Conservation (phyloP, 805 yeast genomes). For the Metschnikowia reukaufii region DNA sequence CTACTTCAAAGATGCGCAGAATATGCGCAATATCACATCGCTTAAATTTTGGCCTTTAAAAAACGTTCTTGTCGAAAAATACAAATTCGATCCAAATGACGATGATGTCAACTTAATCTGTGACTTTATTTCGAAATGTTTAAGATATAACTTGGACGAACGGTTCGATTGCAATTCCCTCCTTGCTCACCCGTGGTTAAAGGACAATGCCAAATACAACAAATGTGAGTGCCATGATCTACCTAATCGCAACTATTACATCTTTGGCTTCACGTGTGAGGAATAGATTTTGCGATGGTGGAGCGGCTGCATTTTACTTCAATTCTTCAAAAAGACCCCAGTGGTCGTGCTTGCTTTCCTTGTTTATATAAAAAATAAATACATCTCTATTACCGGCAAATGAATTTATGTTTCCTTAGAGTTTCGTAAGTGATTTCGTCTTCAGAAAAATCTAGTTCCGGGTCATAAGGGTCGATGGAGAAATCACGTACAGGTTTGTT, state of each 20-base stretch:
- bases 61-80: slow-evolving; percentile 82
- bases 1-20: slow-evolving; percentile 66
- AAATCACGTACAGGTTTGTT: slow-evolving; percentile 1
- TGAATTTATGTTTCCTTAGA: slow-evolving; percentile 16
- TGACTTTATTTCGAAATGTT: slow-evolving; percentile 51
- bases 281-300: slow-evolving; percentile 16
- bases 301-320: slow-evolving; percentile 4
- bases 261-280: slow-evolving; percentile 35
- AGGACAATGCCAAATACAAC: slow-evolving; percentile 13
- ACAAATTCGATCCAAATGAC: slow-evolving; percentile 51
- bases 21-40: slow-evolving; percentile 73
- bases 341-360: slow-evolving; percentile 4
- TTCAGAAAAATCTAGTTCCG: slow-evolving; percentile 11
- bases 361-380: background rate
- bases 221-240: slow-evolving; percentile 21
- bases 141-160: slow-evolving; percentile 47
- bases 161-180: slow-evolving; percentile 57
- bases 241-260: slow-evolving; percentile 26
- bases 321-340: slow-evolving; percentile 7
- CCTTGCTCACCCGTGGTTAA: slow-evolving; percentile 54
- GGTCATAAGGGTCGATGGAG: slow-evolving; percentile 13
- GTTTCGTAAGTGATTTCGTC: slow-evolving; percentile 14
- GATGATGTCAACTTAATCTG: slow-evolving; percentile 39
- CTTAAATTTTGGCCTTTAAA: slow-evolving; percentile 87
- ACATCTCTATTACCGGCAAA: slow-evolving; percentile 7